Evolutionary conservation across 148 eudicot genomes (phyloP), one percentile per base, ranked within the genome.

Genomic region (Selenicereus undatus): DNA sequence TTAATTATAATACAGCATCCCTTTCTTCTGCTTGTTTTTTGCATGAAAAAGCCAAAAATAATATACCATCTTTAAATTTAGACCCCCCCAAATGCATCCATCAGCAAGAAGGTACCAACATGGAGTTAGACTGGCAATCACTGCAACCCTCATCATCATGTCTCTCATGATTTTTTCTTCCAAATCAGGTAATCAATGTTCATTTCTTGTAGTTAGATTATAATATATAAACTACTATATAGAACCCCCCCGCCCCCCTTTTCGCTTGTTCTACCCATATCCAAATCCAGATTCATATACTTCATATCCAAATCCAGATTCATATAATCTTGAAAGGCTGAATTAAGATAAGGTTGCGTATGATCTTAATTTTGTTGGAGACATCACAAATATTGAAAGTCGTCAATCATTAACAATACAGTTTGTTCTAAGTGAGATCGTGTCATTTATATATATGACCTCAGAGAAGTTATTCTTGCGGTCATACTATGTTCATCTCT

Each of bases 101-200:
- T 52, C 56, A 39, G 42, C 75, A 80, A 80, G 69, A 80, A 73
- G 64, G 22, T 26, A 6, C 30, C 71, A 42, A 26, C 35, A 52
- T 51, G 22, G 74, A 32, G 1, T 76, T 16, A 75, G 5, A 76
- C 26, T 76, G 29, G 52, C 51, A 8, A 72, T 80, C 68, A 66
- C 76, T 82, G 39, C 14, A 30, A 68, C 52, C 24, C 52, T 86
- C 77, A 73, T 83, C 79, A 77, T 86, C 76, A 76, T 74, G 20
- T 77, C 45, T 27, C 64, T 86, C 21, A 79, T 79, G 0, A 24
- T 68, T 11, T 26, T 51, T n/a, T 21, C 76, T 80, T 86, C 83
- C 50, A 77, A 29, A 36, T 73, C 88, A 86, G 88, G 88, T 86
- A 83, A 79, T 11, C 22, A 35, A 5, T 69, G 8, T 8, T n/a